Percentiles rank a stretch among this genome's conserved stretches.
phyloP scores from a whole-genome alignment of 352 stramenopile species.

The Salisapilia sapeloensis region DNA sequence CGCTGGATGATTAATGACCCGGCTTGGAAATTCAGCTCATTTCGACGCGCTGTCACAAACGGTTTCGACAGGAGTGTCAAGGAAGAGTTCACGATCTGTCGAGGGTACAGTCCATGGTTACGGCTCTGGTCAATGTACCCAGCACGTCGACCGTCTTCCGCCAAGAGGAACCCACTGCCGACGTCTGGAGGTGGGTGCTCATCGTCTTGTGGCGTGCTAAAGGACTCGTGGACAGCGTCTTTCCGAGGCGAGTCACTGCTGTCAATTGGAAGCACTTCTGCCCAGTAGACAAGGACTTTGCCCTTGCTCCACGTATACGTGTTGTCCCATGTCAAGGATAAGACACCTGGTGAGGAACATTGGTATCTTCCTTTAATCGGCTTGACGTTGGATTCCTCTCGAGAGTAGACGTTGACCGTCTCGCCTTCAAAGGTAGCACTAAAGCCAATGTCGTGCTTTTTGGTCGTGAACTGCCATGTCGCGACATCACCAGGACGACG shows the following conservation, averaged over 20 bases:
- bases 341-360: slow-evolving; percentile 23
- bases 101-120: slow-evolving; percentile 36
- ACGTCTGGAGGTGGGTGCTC: background rate
- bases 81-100: slow-evolving; percentile 46
- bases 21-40: slow-evolving; percentile 15
- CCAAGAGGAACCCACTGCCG: background rate
- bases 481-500: slow-evolving; percentile 20
- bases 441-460: slow-evolving; percentile 72
- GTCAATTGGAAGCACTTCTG: slow-evolving; percentile 16
- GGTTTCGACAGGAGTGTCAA: slow-evolving; percentile 60
- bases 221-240: background rate
- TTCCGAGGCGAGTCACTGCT: background rate
- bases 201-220: background rate
- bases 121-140: slow-evolving; percentile 54
- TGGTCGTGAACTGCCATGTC: slow-evolving; percentile 59
- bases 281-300: slow-evolving; percentile 64
- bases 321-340: slow-evolving; percentile 64
- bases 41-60: slow-evolving; percentile 14
- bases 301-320: slow-evolving; percentile 69
- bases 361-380: slow-evolving; percentile 46
- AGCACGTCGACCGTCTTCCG: slow-evolving; percentile 16
- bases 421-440: slow-evolving; percentile 51
- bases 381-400: slow-evolving; percentile 40
- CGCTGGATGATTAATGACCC: slow-evolving; percentile 52
- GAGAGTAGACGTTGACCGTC: slow-evolving; percentile 39